These are phyloP conservation scores for Aureobasidium sp. DNA, from an alignment of 2,329 filamentous ascomycete species.

Conservation along the genomic window DNA sequence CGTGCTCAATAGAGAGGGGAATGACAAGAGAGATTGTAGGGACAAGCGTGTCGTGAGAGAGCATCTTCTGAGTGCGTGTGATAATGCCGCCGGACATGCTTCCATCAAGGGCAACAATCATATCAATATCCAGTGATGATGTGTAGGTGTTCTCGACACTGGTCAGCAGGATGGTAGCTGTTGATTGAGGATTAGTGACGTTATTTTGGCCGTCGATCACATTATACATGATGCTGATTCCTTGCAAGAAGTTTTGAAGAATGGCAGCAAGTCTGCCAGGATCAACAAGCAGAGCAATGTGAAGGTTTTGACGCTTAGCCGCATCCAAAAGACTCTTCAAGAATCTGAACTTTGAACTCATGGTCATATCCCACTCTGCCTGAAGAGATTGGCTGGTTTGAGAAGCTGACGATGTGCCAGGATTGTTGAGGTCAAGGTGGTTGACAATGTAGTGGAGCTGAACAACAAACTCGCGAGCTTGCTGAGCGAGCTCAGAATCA, in stretches of 20 bases:
- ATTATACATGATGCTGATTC: conserved; percentile 18
- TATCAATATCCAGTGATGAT: conserved; percentile 24
- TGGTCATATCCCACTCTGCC: conserved; percentile 29
- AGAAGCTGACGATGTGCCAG: conserved; percentile 25
- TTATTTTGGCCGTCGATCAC: conserved; percentile 17
- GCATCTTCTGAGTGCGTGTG: background rate
- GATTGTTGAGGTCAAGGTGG: conserved; percentile 29
- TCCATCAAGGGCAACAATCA: conserved; percentile 37
- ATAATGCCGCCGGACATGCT: conserved; percentile 17
- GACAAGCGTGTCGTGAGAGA: background rate
- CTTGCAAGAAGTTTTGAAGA: conserved; percentile 27
- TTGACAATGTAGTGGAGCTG: conserved; percentile 19
- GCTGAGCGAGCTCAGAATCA: background rate
- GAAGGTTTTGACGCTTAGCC: conserved; percentile 21
- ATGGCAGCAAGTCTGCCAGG: conserved; percentile 26
- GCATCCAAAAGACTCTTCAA: conserved; percentile 26
- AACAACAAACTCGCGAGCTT: conserved; percentile 18
- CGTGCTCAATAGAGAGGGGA: conserved; percentile 37
- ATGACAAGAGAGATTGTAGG: conserved; percentile 33
- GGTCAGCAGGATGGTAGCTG: conserved; percentile 31
- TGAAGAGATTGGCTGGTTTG: conserved; percentile 22
- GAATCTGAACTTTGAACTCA: conserved; percentile 33
- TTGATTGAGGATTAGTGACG: background rate
- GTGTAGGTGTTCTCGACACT: conserved; percentile 21
- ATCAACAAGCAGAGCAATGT: conserved; percentile 26